phyloP scores from a whole-genome alignment of 352 stramenopile species.

The Blastocystis hominis region DNA sequence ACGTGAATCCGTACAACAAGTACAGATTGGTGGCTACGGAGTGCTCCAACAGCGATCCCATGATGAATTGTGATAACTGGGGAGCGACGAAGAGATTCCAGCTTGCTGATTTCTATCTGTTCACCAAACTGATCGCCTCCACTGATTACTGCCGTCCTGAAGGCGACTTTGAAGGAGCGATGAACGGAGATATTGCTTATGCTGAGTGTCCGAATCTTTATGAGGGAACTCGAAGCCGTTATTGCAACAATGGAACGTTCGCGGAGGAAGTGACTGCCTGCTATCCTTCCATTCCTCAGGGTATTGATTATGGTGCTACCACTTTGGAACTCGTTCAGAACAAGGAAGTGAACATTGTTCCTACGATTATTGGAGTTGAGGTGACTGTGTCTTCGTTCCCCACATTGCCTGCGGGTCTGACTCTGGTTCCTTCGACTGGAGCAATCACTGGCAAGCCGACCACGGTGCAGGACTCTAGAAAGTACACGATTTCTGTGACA shows the following conservation, averaged over 20 bases:
- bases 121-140: constrained; percentile 3
- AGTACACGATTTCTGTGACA: not conserved
- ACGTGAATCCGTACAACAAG: constrained; percentile 5
- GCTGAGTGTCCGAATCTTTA: constrained; percentile 15
- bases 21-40: constrained; percentile 9
- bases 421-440: not conserved
- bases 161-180: not conserved
- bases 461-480: not conserved
- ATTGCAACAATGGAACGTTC: not conserved
- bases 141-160: not conserved
- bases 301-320: not conserved
- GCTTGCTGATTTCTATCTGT: constrained; percentile 44
- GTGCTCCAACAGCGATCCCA: not conserved
- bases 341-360: not conserved
- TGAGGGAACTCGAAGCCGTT: not conserved
- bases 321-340: not conserved
- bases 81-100: not conserved
- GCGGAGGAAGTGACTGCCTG: not conserved
- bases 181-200: constrained; percentile 44
- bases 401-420: not conserved
- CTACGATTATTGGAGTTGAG: not conserved
- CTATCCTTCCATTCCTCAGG: not conserved
- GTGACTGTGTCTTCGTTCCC: not conserved
- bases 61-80: not conserved
- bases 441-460: constrained; percentile 2